Conservation (phyloP, 371 early-diverging fungal species). For the Capniomyces stellatus region DNA sequence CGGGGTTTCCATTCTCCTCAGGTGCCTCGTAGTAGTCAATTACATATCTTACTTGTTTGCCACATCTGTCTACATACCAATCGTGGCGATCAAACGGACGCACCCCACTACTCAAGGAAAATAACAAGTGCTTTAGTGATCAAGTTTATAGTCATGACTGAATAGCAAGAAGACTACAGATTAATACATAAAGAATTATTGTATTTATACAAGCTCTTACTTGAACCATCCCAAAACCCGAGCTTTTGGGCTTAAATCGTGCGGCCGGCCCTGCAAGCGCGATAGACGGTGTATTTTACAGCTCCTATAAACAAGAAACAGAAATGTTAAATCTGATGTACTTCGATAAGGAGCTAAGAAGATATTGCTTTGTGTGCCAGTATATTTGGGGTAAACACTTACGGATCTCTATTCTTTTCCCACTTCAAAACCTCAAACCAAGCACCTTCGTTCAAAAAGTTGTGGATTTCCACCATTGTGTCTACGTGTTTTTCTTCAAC, state of each 20-base stretch:
- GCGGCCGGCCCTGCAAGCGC: conserved; percentile 65
- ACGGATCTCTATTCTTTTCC: conserved; percentile 35
- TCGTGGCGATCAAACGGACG: conserved; percentile 96
- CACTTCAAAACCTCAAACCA: conserved; percentile 87
- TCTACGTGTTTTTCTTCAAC: conserved; percentile 77
- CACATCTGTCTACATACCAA: conserved; percentile 93
- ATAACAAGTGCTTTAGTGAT: conserved; percentile 38
- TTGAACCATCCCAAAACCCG: conserved; percentile 28
- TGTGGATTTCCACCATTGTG: conserved; percentile 92
- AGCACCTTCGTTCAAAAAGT: conserved; percentile 86
- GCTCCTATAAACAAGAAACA: not conserved
- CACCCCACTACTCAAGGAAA: conserved; percentile 39
- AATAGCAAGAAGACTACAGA: conserved; percentile 35
- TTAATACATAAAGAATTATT: conserved; percentile 14
- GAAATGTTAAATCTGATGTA: not conserved
- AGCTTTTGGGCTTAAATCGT: conserved; percentile 61
- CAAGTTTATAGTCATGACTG: conserved; percentile 27
- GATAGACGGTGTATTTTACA: conserved; percentile 38
- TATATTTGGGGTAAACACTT: conserved; percentile 39
- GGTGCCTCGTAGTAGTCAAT: conserved; percentile 82
- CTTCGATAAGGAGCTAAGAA: conserved; percentile 12
- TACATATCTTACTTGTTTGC: conserved; percentile 77
- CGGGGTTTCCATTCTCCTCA: conserved; percentile 41
- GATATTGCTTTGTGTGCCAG: conserved; percentile 77
- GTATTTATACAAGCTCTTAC: too few relatives aligned